Conservation (phyloP, 768 basidiomycete genomes). For the Boletus rubropictus region DNA sequence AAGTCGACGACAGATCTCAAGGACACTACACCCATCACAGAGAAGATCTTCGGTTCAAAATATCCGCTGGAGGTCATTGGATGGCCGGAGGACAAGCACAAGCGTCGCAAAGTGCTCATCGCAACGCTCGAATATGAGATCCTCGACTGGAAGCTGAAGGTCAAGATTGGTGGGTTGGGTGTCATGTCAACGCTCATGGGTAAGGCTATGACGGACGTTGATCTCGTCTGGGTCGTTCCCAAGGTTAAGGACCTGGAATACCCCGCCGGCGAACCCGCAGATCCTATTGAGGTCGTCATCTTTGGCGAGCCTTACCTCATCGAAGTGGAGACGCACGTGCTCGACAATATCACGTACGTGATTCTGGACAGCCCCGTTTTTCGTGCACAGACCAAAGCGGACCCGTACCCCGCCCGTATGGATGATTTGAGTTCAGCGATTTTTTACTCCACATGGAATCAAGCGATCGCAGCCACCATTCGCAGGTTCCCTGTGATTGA, state of each 20-base stretch:
- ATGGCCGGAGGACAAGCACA: slow-evolving; percentile 93
- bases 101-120: slow-evolving; percentile 87
- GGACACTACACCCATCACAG: slow-evolving; percentile 53
- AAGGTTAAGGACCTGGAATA: slow-evolving; percentile 95
- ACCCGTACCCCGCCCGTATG: slow-evolving; percentile 96
- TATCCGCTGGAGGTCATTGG: slow-evolving; percentile 72
- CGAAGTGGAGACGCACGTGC: slow-evolving; percentile 86
- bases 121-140: slow-evolving; percentile 94
- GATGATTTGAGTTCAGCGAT: slow-evolving; percentile 94
- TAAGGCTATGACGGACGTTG: slow-evolving; percentile 96
- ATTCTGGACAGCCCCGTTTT: slow-evolving; percentile 94
- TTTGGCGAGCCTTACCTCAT: slow-evolving; percentile 95
- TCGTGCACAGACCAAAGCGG: slow-evolving; percentile 92
- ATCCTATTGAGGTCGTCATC: slow-evolving; percentile 94
- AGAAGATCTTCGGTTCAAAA: slow-evolving; percentile 68
- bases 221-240: slow-evolving; percentile 88
- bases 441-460: slow-evolving; percentile 98
- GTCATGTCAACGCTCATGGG: slow-evolving; percentile 98
- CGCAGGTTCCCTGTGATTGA: slow-evolving; percentile 82
- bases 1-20: slow-evolving; percentile 70
- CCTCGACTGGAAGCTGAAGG: slow-evolving; percentile 95
- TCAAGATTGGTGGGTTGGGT: slow-evolving; percentile 96
- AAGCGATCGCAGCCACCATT: slow-evolving; percentile 89
- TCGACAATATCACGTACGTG: slow-evolving; percentile 95
- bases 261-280: slow-evolving; percentile 83